Percentiles rank a stretch among this genome's conserved stretches.
Conservation (phyloP, 495 filamentous ascomycete species). For the Amphirosellinia nigrospora region DNA sequence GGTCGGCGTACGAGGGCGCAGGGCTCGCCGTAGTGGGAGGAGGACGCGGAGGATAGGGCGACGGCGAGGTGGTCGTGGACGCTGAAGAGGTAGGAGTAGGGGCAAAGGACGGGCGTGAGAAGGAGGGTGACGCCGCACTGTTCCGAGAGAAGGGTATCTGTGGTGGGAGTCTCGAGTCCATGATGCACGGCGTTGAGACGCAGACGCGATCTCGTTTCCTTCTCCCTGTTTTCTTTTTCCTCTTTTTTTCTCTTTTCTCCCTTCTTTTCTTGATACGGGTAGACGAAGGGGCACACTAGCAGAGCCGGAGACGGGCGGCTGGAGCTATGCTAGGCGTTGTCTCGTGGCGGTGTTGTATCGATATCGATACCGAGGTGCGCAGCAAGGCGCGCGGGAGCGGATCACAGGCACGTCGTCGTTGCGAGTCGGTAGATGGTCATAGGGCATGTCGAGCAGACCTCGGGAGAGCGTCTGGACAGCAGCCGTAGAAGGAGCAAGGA, state of each 20-base stretch:
- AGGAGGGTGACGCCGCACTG: constrained; percentile 42
- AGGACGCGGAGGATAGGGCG: constrained; percentile 40
- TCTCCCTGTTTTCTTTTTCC: neutral
- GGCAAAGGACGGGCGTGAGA: constrained; percentile 42
- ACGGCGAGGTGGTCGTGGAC: constrained; percentile 34
- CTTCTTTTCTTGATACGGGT: too few relatives aligned
- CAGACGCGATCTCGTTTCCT: neutral
- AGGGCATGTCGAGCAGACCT: constrained; percentile 19
- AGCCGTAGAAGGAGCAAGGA: neutral
- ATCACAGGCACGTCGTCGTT: constrained; percentile 6
- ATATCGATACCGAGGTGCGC: neutral
- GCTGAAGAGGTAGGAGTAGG: constrained; percentile 26
- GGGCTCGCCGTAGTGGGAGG: constrained; percentile 32
- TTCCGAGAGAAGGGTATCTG: constrained; percentile 49
- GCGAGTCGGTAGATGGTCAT: neutral
- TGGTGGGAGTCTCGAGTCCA: constrained; percentile 51
- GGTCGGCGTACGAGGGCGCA: constrained; percentile 46
- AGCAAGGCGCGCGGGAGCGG: neutral
- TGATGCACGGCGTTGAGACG: neutral
- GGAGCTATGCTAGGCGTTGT: neutral
- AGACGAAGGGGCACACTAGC: neutral
- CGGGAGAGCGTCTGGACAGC: neutral
- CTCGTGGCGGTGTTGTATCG: neutral
- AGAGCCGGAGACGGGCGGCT: neutral
- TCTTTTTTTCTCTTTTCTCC: neutral